A percentile compares a stretch with the other conserved stretches of the same genome.
Conservation (phyloP, 768 basidiomycete genomes). For the Termitomyces sp. region DNA sequence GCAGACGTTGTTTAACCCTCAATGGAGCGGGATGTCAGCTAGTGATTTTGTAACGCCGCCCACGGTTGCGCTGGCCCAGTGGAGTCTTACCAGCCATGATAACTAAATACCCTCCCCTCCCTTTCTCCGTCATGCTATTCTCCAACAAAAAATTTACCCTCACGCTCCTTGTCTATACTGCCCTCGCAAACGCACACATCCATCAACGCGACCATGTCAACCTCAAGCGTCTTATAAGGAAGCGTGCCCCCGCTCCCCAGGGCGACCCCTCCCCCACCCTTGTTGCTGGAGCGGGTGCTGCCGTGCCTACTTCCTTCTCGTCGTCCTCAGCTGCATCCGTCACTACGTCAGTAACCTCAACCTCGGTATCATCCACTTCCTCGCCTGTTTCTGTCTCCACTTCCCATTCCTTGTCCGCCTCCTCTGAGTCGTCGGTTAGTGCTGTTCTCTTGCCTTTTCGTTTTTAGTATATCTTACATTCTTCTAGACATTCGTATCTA, state of each 20-base stretch:
- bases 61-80: constrained; percentile 65
- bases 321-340: constrained; percentile 10
- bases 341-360: constrained; percentile 6
- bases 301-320: constrained; percentile 19
- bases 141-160: constrained; percentile 43
- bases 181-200: constrained; percentile 41
- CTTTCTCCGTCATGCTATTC: constrained; percentile 42
- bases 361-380: constrained; percentile 8
- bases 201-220: constrained; percentile 53
- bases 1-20: constrained; percentile 91
- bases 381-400: constrained; percentile 1
- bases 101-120: constrained; percentile 32
- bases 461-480: background rate
- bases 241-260: constrained; percentile 46
- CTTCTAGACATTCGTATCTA: constrained; percentile 6
- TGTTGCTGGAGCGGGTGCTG: constrained; percentile 31
- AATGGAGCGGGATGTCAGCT: constrained; percentile 70
- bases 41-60: constrained; percentile 65
- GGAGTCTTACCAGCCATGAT: constrained; percentile 78
- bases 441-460: background rate
- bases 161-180: constrained; percentile 62
- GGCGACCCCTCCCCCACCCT: constrained; percentile 12
- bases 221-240: constrained; percentile 67
- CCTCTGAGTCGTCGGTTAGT: constrained; percentile 9
- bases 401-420: constrained; percentile 4